Percentiles rank a stretch among this genome's conserved stretches.
Conservation (phyloP, 23 red algal genomes). For the Gracilaria domingensis region DNA sequence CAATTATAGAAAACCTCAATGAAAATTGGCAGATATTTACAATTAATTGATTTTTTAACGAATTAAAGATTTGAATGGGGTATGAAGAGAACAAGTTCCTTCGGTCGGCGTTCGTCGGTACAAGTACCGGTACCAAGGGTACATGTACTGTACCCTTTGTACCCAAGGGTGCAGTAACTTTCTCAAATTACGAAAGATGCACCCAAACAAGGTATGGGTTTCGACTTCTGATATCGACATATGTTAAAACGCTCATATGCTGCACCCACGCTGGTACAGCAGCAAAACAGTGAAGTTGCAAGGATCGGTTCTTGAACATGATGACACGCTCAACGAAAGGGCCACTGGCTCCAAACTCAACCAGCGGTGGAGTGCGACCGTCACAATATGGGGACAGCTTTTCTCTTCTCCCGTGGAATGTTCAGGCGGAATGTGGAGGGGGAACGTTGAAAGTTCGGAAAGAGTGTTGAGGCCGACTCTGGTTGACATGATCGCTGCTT, state of each 20-base stretch:
- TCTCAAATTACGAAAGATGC: conserved; percentile 3
- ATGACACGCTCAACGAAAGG: conserved; percentile 50
- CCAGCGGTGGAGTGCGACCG: conserved; percentile 5
- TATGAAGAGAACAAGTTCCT: conserved; percentile 41
- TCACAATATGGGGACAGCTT: background rate
- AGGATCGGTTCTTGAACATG: conserved; percentile 37
- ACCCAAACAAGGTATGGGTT: background rate
- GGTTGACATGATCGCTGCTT: background rate
- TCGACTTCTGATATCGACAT: conserved; percentile 68
- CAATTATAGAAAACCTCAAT: too few species aligned
- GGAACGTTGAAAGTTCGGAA: conserved; percentile 19
- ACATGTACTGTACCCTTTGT: too few species aligned
- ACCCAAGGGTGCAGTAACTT: too few species aligned
- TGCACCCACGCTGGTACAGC: conserved; percentile 38
- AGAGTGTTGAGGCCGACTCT: background rate
- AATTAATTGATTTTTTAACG: too few species aligned
- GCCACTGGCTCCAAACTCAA: conserved; percentile 9
- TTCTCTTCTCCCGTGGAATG: background rate
- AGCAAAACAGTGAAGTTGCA: conserved; percentile 5
- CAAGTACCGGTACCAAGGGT: too few species aligned
- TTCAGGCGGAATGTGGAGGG: conserved; percentile 44
- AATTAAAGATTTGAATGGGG: too few species aligned
- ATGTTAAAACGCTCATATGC: conserved; percentile 53
- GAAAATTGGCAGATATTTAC: too few species aligned
- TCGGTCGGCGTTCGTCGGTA: conserved; percentile 14